These are phyloP conservation scores for Microdochium nivale DNA, from an alignment of 2,329 filamentous ascomycete species.

Conservation along the genomic window DNA sequence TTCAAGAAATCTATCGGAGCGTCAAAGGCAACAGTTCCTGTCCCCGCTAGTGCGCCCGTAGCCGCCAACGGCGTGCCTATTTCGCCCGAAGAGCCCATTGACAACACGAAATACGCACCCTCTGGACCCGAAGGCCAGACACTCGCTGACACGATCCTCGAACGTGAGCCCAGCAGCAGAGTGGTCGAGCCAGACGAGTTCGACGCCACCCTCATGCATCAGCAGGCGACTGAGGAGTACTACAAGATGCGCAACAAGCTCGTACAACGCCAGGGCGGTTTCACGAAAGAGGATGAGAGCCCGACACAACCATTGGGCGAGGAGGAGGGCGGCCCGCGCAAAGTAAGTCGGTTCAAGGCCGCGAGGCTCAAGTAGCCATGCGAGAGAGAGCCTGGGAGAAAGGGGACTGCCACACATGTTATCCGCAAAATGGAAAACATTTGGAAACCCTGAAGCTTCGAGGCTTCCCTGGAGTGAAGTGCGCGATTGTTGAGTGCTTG, in stretches of 20 bases:
- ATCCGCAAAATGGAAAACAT: not conserved
- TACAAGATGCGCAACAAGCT: constrained; percentile 74
- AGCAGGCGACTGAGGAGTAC: constrained; percentile 76
- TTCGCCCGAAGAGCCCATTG: constrained; percentile 31
- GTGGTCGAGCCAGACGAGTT: constrained; percentile 50
- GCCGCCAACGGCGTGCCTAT: constrained; percentile 7
- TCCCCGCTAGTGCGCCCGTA: constrained; percentile 13
- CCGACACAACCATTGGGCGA: constrained; percentile 61
- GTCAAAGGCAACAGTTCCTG: constrained; percentile 7
- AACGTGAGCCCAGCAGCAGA: constrained; percentile 33
- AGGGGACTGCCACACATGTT: not conserved
- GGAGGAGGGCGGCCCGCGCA: constrained; percentile 51
- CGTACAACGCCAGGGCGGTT: constrained; percentile 77
- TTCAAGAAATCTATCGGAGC: constrained; percentile 36
- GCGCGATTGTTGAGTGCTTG: too few species aligned
- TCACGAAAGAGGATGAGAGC: constrained; percentile 62
- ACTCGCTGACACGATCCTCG: constrained; percentile 51
- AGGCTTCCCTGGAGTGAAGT: too few species aligned
- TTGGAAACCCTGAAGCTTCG: not conserved
- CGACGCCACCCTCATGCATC: constrained; percentile 62
- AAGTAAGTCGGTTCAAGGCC: constrained; percentile 66
- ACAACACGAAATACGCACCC: constrained; percentile 30
- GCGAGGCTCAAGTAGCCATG: constrained; percentile 48
- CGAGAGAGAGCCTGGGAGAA: not conserved
- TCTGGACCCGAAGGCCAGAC: constrained; percentile 43